Conservation (phyloP, 768 basidiomycete genomes). For the Wakefieldia striispora region DNA sequence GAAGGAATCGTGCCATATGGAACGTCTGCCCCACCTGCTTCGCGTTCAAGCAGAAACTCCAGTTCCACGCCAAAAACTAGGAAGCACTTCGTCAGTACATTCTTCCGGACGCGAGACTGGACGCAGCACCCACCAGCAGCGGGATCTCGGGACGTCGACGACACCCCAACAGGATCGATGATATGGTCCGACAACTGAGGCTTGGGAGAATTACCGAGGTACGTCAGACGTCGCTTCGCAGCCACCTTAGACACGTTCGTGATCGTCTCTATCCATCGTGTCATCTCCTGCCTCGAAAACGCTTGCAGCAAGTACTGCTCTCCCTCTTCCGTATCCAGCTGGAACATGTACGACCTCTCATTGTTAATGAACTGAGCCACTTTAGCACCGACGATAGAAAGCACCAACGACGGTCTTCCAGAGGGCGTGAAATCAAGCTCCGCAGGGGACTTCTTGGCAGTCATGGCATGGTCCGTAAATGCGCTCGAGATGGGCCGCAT, state of each 20-base stretch:
- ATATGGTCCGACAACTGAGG: conserved; percentile 74
- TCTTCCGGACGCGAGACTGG: background rate
- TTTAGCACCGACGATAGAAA: conserved; percentile 71
- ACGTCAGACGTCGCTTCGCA: conserved; percentile 77
- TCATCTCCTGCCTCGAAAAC: conserved; percentile 65
- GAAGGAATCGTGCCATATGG: conserved; percentile 60
- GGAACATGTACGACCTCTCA: conserved; percentile 79
- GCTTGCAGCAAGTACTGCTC: conserved; percentile 82
- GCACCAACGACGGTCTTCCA: conserved; percentile 72
- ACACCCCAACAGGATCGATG: conserved; percentile 49
- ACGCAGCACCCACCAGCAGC: conserved; percentile 54
- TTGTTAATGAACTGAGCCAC: conserved; percentile 73
- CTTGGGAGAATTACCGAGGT: conserved; percentile 74
- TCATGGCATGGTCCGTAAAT: conserved; percentile 60
- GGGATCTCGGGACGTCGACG: conserved; percentile 64
- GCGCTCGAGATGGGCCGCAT: conserved; percentile 90
- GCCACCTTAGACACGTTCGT: conserved; percentile 67
- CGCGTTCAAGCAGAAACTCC: conserved; percentile 64
- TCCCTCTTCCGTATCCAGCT: conserved; percentile 84
- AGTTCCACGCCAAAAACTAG: conserved; percentile 78
- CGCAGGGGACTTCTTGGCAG: conserved; percentile 55
- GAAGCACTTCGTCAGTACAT: conserved; percentile 5
- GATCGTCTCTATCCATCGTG: conserved; percentile 75
- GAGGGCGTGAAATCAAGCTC: conserved; percentile 73
- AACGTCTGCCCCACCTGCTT: conserved; percentile 49